Evolutionary conservation across 2,329 filamentous ascomycete genomes (phyloP), one percentile per base, ranked within the genome.

Genomic region (Diaporthe humulicola): DNA sequence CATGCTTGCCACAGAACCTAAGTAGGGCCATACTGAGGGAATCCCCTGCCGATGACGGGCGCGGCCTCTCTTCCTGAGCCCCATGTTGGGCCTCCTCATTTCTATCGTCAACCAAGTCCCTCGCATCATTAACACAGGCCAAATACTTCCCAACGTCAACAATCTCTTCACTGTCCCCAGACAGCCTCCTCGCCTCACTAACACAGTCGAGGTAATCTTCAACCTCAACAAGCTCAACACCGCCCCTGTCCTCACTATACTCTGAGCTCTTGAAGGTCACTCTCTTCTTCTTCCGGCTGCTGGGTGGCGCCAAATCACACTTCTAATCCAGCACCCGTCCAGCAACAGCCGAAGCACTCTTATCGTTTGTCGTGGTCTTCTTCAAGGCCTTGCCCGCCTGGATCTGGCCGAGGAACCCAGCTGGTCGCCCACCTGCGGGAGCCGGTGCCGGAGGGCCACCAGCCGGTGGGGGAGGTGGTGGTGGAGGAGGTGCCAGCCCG

Each of bases 281-380:
- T 40, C 30, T 45, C 56, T 56, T 54, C 67, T 19, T 56, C 61
- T 12, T 38, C 19, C 57, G 36, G 54, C 36, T 40, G 15, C 48
- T 66, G 33, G 4, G 56, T 50, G 57, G 60, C 33, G 25, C 25
- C 56, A 57, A 69, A 48, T 25, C 38, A 25, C 48, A 58, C 48
- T 69, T 61, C 72, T 85, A 90, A 76, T 86, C 87, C 82, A 91
- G 83, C 75, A 98, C 96, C 76, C 92, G 90, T n/a, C 96, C 96
- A 30, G 95, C 94, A 74, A 92, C 88, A 70, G 92, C 83, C 70
- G 94, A 90, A 64, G 79, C 84, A 84, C 96, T 98, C 83, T 92
- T 93, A 84, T 99, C 97, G 84, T 95, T 96, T 1, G 97, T 98
- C 82, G 93, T 87, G 33, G 95, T 95, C 88, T 98, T 98, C 87